These are phyloP conservation scores for Sphaerosporella brunnea DNA, from an alignment of 495 filamentous ascomycete genomes.

Conservation along the genomic window DNA sequence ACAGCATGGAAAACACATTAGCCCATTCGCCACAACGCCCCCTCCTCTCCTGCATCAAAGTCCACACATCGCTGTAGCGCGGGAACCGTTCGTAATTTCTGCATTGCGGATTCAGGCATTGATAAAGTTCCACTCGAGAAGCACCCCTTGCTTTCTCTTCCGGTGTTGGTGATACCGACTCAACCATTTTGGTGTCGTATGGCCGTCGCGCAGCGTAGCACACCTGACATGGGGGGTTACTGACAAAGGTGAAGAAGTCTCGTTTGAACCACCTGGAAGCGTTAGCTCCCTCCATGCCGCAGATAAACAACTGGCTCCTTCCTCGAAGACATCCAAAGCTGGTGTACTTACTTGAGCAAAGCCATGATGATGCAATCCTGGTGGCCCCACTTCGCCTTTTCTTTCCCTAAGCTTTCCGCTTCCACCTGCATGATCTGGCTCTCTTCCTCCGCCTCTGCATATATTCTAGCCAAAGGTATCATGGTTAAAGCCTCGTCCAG, in stretches of 20 bases:
- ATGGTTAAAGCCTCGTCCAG: slow-evolving; percentile 77
- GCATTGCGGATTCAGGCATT: slow-evolving; percentile 56
- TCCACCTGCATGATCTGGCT: slow-evolving; percentile 68
- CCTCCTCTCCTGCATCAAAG: slow-evolving; percentile 63
- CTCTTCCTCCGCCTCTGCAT: slow-evolving; percentile 87
- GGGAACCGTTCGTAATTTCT: slow-evolving; percentile 72
- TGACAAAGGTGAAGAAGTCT: slow-evolving; percentile 89
- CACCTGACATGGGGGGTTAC: slow-evolving; percentile 69
- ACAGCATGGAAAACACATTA: slow-evolving; percentile 98
- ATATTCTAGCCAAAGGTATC: slow-evolving; percentile 82
- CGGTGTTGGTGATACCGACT: slow-evolving; percentile 63
- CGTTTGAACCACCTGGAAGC: slow-evolving; percentile 77
- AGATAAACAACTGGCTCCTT: too few species aligned
- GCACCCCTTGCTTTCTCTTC: slow-evolving; percentile 82
- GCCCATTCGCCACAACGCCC: slow-evolving; percentile 92
- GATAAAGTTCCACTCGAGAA: slow-evolving; percentile 71
- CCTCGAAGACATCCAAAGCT: too few species aligned
- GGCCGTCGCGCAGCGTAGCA: slow-evolving; percentile 38
- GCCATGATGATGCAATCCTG: slow-evolving; percentile 93
- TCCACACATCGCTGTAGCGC: slow-evolving; percentile 91
- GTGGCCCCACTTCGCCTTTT: slow-evolving; percentile 86
- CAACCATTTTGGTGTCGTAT: slow-evolving; percentile 57
- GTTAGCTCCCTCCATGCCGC: too few species aligned
- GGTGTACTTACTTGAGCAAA: slow-evolving; percentile 59
- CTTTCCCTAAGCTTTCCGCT: slow-evolving; percentile 63